phyloP scores from a whole-genome alignment of 352 stramenopile genomes.

The Phytophthora nicotianae region DNA sequence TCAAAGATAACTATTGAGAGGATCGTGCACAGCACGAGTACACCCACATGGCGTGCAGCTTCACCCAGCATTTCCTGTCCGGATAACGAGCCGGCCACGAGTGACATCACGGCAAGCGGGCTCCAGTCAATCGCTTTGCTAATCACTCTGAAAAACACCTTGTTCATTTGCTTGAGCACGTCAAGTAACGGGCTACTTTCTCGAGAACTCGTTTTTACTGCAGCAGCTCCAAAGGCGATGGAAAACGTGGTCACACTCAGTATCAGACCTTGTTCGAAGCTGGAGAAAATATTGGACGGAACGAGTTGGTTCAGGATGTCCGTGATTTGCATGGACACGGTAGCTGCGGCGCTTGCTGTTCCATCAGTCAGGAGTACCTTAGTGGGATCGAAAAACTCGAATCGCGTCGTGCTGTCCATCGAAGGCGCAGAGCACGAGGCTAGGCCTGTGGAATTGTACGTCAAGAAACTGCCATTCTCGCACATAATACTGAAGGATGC shows the following conservation, averaged over 20 bases:
- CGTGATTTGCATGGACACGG: constrained; percentile 56
- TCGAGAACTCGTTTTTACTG: constrained; percentile 51
- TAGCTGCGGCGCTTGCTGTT: constrained; percentile 29
- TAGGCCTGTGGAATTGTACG: constrained; percentile 27
- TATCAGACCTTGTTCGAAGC: constrained; percentile 56
- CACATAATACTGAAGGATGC: constrained; percentile 49
- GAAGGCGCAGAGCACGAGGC: constrained; percentile 30
- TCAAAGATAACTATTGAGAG: constrained; percentile 54
- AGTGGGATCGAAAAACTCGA: constrained; percentile 53
- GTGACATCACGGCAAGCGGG: constrained; percentile 67
- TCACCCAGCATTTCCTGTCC: constrained; percentile 49
- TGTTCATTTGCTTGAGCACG: constrained; percentile 71
- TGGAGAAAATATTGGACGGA: constrained; percentile 61
- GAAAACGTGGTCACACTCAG: constrained; percentile 72
- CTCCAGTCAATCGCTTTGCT: constrained; percentile 68
- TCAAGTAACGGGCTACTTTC: constrained; percentile 63
- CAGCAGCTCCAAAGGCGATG: constrained; percentile 63
- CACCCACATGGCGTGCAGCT: constrained; percentile 53
- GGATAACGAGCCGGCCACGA: constrained; percentile 68
- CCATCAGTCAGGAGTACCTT: constrained; percentile 34
- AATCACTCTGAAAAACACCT: constrained; percentile 75
- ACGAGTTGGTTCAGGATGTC: constrained; percentile 62
- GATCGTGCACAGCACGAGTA: constrained; percentile 63
- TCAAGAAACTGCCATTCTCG: constrained; percentile 42
- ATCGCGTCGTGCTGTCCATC: constrained; percentile 37